These are phyloP conservation scores for Schrenkiella parvula DNA, from an alignment of 345 rosid genomes.

Conservation along the genomic window DNA sequence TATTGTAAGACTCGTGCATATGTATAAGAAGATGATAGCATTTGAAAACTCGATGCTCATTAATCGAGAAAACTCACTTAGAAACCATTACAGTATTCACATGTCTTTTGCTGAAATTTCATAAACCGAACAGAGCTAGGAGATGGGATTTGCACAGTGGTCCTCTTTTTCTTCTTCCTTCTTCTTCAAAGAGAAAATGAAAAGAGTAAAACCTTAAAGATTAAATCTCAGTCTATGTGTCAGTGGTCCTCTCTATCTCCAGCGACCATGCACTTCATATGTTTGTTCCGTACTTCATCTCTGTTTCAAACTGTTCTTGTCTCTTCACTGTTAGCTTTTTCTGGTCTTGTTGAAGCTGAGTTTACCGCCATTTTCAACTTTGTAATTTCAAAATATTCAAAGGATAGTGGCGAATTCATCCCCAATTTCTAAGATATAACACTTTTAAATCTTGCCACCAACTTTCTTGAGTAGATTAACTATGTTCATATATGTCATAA, in stretches of 20 bases:
- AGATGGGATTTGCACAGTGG: constrained; percentile 15
- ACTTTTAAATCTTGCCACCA: neutral
- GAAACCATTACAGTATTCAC: constrained; percentile 1
- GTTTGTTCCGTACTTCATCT: constrained; percentile 5
- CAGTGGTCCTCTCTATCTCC: constrained; percentile 31
- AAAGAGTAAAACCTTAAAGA: neutral
- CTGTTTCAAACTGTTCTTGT: constrained; percentile 2
- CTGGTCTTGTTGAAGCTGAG: neutral
- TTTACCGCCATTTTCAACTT: constrained; percentile 29
- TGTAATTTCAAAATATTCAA: constrained; percentile 25
- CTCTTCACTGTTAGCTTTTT: constrained; percentile 18
- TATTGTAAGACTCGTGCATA: neutral
- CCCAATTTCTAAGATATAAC: neutral
- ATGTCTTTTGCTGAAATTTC: constrained; percentile 11
- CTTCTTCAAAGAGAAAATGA: neutral
- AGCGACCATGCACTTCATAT: constrained; percentile 7
- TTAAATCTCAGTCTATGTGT: constrained; percentile 19
- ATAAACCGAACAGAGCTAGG: constrained; percentile 3
- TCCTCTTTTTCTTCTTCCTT: constrained; percentile 13
- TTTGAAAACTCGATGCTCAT: constrained; percentile 1
- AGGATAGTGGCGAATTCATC: neutral
- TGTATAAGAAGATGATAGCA: neutral
- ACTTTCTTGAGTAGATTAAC: neutral
- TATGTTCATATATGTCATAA: constrained; percentile 1
- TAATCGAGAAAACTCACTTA: constrained; percentile 3